Evolutionary conservation across 1,284 basidiomycete species (phyloP).

Genomic region (Moesziomyces aphidis): DNA sequence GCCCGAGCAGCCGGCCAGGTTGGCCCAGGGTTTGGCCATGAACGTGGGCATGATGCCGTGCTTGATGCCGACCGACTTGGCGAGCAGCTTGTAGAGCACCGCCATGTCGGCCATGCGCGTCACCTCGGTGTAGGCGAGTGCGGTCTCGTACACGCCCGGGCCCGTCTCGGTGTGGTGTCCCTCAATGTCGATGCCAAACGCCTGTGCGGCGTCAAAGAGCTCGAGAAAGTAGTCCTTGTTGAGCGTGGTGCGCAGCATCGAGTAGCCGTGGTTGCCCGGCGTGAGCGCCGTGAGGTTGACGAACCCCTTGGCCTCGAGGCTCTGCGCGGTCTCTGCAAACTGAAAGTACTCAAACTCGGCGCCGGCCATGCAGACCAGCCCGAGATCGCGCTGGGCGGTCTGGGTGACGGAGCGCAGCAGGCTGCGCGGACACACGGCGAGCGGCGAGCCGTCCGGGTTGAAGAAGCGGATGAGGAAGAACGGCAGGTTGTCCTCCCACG

Average conservation of each 20-base stretch:
- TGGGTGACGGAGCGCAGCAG: constrained; percentile 77
- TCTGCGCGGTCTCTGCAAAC: constrained; percentile 84
- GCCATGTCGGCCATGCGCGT: constrained; percentile 93
- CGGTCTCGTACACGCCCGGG: constrained; percentile 86
- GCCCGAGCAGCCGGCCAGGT: constrained; percentile 70
- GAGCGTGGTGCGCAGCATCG: constrained; percentile 69
- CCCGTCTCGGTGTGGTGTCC: constrained; percentile 97
- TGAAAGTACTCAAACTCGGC: constrained; percentile 98
- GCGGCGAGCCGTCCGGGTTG: constrained; percentile 73
- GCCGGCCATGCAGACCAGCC: constrained; percentile 74
- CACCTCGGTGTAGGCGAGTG: constrained; percentile 87
- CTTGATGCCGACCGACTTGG: constrained; percentile 91
- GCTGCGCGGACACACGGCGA: constrained; percentile 86
- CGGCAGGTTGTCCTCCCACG: constrained; percentile 91
- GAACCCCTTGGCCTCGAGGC: constrained; percentile 82
- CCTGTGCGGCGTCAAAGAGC: constrained; percentile 80
- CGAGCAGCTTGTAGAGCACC: constrained; percentile 88
- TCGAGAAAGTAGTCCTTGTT: constrained; percentile 91
- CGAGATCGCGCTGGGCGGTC: constrained; percentile 57
- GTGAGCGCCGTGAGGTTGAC: constrained; percentile 81
- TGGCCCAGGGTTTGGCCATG: constrained; percentile 94
- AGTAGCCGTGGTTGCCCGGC: constrained; percentile 76
- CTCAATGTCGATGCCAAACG: constrained; percentile 86
- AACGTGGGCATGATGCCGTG: constrained; percentile 90
- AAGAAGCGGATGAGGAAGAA: constrained; percentile 93